Evolutionary conservation across 768 basidiomycete genomes (phyloP).

Genomic region (Inosperma sp.): DNA sequence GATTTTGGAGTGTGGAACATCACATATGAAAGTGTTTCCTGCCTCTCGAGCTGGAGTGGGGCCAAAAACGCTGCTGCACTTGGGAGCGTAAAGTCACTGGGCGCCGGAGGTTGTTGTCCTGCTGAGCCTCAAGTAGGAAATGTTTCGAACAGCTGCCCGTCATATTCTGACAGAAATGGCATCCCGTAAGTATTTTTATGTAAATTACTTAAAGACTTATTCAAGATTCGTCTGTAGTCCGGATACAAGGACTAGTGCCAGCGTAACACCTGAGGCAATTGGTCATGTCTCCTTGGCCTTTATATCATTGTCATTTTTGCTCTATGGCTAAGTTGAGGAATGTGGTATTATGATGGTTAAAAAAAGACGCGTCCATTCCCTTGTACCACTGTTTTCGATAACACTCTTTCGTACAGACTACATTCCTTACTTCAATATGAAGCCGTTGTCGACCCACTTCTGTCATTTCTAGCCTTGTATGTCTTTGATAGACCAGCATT

Average conservation of each 20-base stretch:
- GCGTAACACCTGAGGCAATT: neutral
- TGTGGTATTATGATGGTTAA: neutral
- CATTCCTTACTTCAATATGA: too few relatives aligned
- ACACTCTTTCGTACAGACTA: too few relatives aligned
- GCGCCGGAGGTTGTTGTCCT: constrained; percentile 66
- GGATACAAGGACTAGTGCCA: constrained; percentile 28
- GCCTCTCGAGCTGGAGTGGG: constrained; percentile 61
- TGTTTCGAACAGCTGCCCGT: constrained; percentile 55
- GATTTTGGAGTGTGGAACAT: constrained; percentile 89
- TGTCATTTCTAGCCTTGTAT: too few relatives aligned
- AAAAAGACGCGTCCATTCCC: neutral
- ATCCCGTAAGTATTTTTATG: constrained; percentile 42
- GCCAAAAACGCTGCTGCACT: constrained; percentile 53
- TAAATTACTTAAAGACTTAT: neutral
- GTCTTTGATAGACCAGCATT: too few relatives aligned
- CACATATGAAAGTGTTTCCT: constrained; percentile 62
- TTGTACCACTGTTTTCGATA: too few relatives aligned
- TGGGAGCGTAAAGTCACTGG: constrained; percentile 60
- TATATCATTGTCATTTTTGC: neutral
- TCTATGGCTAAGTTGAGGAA: too few relatives aligned
- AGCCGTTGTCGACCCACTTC: too few relatives aligned
- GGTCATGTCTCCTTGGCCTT: neutral
- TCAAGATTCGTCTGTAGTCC: constrained; percentile 28
- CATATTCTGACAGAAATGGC: constrained; percentile 64
- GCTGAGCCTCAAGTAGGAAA: constrained; percentile 53